These are phyloP conservation scores for Calonectria leucothoes DNA, from an alignment of 2,329 filamentous ascomycete genomes.

Conservation along the genomic window DNA sequence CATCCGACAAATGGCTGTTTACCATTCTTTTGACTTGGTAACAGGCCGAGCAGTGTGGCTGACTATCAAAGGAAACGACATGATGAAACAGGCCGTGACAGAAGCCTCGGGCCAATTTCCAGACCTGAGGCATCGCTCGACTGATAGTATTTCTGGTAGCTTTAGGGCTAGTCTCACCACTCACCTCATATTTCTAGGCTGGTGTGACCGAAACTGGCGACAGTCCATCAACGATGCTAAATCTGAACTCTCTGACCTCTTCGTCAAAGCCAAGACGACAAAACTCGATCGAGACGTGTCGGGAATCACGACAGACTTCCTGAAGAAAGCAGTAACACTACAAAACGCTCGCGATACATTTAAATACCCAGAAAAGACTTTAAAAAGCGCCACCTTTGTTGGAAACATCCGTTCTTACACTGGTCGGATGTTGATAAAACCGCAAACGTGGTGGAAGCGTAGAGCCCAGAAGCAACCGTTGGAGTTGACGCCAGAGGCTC, in stretches of 20 bases:
- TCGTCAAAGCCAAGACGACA: slow-evolving; percentile 22
- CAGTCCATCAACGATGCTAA: slow-evolving; percentile 26
- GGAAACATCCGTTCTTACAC: background rate
- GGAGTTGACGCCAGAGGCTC: background rate
- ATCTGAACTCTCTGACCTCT: background rate
- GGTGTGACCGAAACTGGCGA: slow-evolving; percentile 27
- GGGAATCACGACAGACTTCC: background rate
- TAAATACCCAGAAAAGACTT: too few species aligned
- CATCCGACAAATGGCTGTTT: slow-evolving; percentile 27
- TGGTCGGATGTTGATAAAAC: background rate
- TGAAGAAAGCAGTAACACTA: background rate
- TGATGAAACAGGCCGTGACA: slow-evolving; percentile 13
- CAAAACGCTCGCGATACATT: background rate
- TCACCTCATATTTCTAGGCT: slow-evolving; percentile 16
- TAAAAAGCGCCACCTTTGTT: background rate
- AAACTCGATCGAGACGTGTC: background rate
- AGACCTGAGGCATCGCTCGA: background rate
- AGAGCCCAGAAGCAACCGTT: too few species aligned
- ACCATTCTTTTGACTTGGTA: slow-evolving; percentile 26
- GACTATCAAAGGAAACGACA: slow-evolving; percentile 23
- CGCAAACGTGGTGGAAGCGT: background rate
- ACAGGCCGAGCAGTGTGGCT: slow-evolving; percentile 22
- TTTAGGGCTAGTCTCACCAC: slow-evolving; percentile 16
- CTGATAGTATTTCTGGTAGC: background rate
- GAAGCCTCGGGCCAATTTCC: slow-evolving; percentile 5